Base-by-base conservation (phyloP, 1,284 basidiomycete species). In the Afroboletus lepidellus region DNA sequence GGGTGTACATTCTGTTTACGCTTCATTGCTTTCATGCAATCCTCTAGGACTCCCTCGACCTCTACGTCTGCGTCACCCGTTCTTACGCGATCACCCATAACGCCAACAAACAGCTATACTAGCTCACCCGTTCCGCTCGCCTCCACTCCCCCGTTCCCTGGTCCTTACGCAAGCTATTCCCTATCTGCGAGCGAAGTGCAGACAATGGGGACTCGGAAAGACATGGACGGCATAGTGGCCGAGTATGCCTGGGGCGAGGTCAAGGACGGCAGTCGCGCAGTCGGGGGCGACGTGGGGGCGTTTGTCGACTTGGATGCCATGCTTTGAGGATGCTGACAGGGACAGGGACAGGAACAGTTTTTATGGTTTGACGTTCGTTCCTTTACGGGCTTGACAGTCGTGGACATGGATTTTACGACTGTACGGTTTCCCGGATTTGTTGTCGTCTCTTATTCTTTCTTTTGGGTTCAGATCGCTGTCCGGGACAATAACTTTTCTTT, bases 1-100 rank as follows among this genome's bases (percentile, higher is more conserved):
- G 37, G 41, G 54, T 39, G 18, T 24, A 5, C 12, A 30, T 18
- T n/a, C 23, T 29, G 25, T 30, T 24, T n/a, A 32, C 12, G 8
- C 12, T 2, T 13, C 4, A 11, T 25, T 2, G 12, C 8, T 16
- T 32, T 23, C 21, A 46, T n/a, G 5, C 1, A 13, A 21, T 42
- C 18, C 1, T 24, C 41, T 21, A 56, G 56, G 29, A 51, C 49
- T 12, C 25, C 49, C 5, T 57, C 50, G 11, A 46, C 50, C 3
- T 51, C 51, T 5, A 30, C 30, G 8, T 49, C 58, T 3, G 18
- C 49, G 3, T 55, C 58, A 2, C 39, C 56, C 7, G 20, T 38
- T 3, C 25, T 50, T 21, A 48, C 49, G 4, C 56, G 44, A 5
- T 23, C 33, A 1, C 58, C 49, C 2, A 37, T 8, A 5, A 58